A percentile compares a stretch with the other conserved stretches of the same genome.
These are phyloP conservation scores for Pichia exigua DNA, from an alignment of 805 yeast genomes.

Conservation along the genomic window DNA sequence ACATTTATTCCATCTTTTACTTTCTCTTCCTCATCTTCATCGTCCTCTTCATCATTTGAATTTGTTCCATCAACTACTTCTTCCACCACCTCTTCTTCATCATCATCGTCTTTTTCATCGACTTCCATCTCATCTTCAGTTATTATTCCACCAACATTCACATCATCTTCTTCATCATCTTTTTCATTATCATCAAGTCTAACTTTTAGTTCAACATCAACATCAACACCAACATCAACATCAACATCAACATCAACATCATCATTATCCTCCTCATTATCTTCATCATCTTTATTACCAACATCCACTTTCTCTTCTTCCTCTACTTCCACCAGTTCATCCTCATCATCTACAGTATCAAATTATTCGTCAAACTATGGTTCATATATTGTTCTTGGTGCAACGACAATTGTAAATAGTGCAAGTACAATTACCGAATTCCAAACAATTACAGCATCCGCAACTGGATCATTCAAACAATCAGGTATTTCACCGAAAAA, in stretches of 20 bases:
- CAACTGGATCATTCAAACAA: slow-evolving; percentile 19
- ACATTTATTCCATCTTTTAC: not conserved
- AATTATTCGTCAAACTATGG: slow-evolving; percentile 14
- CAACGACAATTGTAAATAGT: slow-evolving; percentile 19
- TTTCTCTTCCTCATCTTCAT: slow-evolving; percentile 1
- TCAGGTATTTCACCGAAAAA: slow-evolving; percentile 42
- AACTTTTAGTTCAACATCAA: slow-evolving; percentile 1
- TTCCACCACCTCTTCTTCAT: slow-evolving; percentile 1
- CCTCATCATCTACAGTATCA: slow-evolving; percentile 5
- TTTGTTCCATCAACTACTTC: slow-evolving; percentile 6
- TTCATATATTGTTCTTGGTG: slow-evolving; percentile 12
- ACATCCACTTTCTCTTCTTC: slow-evolving; percentile 6
- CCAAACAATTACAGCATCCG: slow-evolving; percentile 15
- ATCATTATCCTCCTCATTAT: slow-evolving; percentile 2
- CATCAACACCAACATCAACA: not conserved
- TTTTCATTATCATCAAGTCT: slow-evolving; percentile 3
- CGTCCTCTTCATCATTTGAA: slow-evolving; percentile 9
- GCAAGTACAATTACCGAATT: slow-evolving; percentile 13
- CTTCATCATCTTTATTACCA: not conserved
- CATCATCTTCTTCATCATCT: not conserved
- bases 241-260: slow-evolving; percentile 5
- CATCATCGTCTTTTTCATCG: not conserved
- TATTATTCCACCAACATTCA: not conserved
- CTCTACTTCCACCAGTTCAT: slow-evolving; percentile 10
- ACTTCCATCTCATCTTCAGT: too few species aligned